A percentile compares a stretch with the other conserved stretches of the same genome.
These are phyloP conservation scores for Pichia sp. DNA, from an alignment of 1,139 yeast genomes.

Conservation along the genomic window DNA sequence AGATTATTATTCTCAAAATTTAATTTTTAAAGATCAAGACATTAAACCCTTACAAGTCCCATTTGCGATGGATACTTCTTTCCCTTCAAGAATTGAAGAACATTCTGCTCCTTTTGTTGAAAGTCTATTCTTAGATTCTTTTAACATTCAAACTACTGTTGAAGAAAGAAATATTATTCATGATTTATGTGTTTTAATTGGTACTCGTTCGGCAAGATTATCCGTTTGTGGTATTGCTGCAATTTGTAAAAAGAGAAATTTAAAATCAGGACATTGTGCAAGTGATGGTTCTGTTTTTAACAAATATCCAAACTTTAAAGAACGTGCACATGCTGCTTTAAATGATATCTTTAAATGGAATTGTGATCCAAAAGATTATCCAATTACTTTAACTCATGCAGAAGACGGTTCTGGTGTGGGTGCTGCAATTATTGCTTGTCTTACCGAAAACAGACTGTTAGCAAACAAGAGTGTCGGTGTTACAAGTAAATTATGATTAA, in stretches of 20 bases:
- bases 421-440: slow-evolving; percentile 95
- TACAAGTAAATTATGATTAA: slow-evolving; percentile 5
- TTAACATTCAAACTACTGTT: slow-evolving; percentile 60
- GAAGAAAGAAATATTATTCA: slow-evolving; percentile 82
- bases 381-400: slow-evolving; percentile 79
- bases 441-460: slow-evolving; percentile 71
- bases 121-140: slow-evolving; percentile 52
- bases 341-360: slow-evolving; percentile 88
- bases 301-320: slow-evolving; percentile 87
- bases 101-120: slow-evolving; percentile 72
- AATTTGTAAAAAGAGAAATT: slow-evolving; percentile 79
- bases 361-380: slow-evolving; percentile 51
- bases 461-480: slow-evolving; percentile 70
- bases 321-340: slow-evolving; percentile 83
- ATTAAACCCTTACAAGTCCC: slow-evolving; percentile 48
- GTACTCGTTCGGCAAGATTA: slow-evolving; percentile 87
- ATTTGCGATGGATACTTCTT: slow-evolving; percentile 82
- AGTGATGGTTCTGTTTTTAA: slow-evolving; percentile 96
- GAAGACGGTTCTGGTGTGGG: slow-evolving; percentile 99
- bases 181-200: slow-evolving; percentile 78
- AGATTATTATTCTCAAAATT: slow-evolving; percentile 60
- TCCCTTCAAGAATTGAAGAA: slow-evolving; percentile 79
- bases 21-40: slow-evolving; percentile 60
- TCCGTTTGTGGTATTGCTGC: slow-evolving; percentile 97
- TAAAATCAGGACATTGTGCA: slow-evolving; percentile 74